Evolutionary conservation across 2,329 filamentous ascomycete genomes (phyloP).

Genomic region (Colletotrichum sojae): DNA sequence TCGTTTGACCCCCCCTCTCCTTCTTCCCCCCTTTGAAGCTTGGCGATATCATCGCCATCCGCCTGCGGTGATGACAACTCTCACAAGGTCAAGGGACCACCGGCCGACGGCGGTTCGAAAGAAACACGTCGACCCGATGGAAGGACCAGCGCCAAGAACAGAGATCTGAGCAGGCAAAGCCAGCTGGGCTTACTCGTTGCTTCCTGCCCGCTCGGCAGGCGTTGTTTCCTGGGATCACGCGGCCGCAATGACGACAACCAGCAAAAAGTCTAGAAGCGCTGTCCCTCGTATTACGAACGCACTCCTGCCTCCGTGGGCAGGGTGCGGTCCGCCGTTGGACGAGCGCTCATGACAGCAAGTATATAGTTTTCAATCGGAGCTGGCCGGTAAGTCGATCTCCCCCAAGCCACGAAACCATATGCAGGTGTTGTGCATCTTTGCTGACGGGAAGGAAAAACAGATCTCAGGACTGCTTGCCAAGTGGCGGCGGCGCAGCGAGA

Average conservation of each 20-base stretch:
- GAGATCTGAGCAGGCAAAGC: conserved; percentile 51
- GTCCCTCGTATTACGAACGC: conserved; percentile 26
- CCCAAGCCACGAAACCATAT: too few relatives aligned
- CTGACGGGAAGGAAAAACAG: conserved; percentile 18
- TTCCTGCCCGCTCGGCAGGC: conserved; percentile 9
- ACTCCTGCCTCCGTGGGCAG: conserved; percentile 2
- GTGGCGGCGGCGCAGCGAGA: conserved; percentile 31
- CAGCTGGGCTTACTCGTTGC: conserved; percentile 21
- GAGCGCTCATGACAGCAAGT: conserved; percentile 41
- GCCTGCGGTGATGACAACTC: conserved; percentile 45
- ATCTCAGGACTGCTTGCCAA: conserved; percentile 31
- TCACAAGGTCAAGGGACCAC: conserved; percentile 40
- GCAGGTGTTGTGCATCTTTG: too few relatives aligned
- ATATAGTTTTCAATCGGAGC: conserved; percentile 60
- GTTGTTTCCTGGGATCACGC: conserved; percentile 24
- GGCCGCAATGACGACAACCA: conserved; percentile 46
- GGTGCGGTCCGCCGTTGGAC: conserved; percentile 19
- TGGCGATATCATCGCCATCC: neutral
- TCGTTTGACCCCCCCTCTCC: neutral
- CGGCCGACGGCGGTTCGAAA: conserved; percentile 26
- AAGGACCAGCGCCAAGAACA: conserved; percentile 49
- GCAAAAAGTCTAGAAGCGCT: conserved; percentile 28
- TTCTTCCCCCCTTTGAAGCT: neutral
- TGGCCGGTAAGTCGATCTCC: conserved; percentile 36
- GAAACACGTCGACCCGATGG: conserved; percentile 40